Percentiles rank a stretch among this genome's conserved stretches.
These are phyloP conservation scores for Pichia thaimueangensis DNA, from an alignment of 805 yeast species.

Conservation along the genomic window DNA sequence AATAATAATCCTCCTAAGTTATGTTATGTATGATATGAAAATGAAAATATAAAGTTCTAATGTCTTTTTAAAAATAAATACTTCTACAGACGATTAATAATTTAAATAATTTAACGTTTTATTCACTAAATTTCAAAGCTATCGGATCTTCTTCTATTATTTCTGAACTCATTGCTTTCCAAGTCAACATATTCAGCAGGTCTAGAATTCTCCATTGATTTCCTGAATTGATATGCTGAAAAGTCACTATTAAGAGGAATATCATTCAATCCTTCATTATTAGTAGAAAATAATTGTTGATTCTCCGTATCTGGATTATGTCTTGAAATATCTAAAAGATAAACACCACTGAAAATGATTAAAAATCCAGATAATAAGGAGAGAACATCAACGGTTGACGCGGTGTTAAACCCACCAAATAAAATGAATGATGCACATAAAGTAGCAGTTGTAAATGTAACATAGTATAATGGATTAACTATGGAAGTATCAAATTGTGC, in stretches of 20 bases:
- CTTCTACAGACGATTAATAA: too few species aligned
- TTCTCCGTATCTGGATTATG: conserved; percentile 43
- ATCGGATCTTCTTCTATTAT: conserved; percentile 47
- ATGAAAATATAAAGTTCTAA: too few species aligned
- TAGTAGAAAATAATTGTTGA: conserved; percentile 35
- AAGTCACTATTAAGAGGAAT: conserved; percentile 82
- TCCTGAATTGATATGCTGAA: conserved; percentile 64
- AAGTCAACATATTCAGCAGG: conserved; percentile 22
- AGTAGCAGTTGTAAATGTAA: conserved; percentile 85
- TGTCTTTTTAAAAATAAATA: neutral
- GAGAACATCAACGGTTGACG: conserved; percentile 71
- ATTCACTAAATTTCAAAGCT: conserved; percentile 43
- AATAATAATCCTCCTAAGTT: too few species aligned
- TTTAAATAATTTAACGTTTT: too few species aligned
- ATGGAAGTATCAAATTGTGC: conserved; percentile 91
- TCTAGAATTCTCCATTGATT: conserved; percentile 57
- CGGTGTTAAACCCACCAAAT: conserved; percentile 81
- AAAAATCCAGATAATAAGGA: conserved; percentile 80
- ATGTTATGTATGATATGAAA: too few species aligned
- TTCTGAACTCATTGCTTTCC: conserved; percentile 31
- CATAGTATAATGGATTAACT: conserved; percentile 87
- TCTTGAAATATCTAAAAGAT: conserved; percentile 71
- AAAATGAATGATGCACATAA: conserved; percentile 78
- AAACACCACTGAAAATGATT: conserved; percentile 84
- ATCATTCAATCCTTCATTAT: conserved; percentile 47